phyloP scores from a whole-genome alignment of 495 filamentous ascomycete species.

The Hyaloscypha finlandica region DNA sequence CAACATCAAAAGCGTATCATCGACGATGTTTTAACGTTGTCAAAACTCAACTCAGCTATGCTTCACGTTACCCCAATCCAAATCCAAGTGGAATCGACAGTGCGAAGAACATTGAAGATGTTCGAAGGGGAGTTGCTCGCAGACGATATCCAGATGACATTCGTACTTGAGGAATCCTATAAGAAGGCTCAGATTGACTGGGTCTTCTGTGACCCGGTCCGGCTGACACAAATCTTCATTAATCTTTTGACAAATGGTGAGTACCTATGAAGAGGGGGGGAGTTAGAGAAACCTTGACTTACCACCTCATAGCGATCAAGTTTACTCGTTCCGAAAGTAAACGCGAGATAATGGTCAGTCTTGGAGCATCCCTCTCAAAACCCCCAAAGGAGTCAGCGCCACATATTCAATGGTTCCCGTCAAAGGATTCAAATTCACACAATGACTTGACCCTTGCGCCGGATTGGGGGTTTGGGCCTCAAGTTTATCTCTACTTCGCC shows the following conservation, averaged over 20 bases:
- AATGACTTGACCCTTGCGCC: slow-evolving; percentile 51
- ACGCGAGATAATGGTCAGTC: slow-evolving; percentile 42
- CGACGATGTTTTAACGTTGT: slow-evolving; percentile 72
- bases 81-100: slow-evolving; percentile 65
- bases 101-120: slow-evolving; percentile 67
- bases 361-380: slow-evolving; percentile 50
- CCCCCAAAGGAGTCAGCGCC: slow-evolving; percentile 36
- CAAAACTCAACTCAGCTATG: slow-evolving; percentile 79
- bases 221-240: slow-evolving; percentile 76
- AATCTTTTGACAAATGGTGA: slow-evolving; percentile 68
- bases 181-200: slow-evolving; percentile 58
- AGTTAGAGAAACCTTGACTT: background rate
- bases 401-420: slow-evolving; percentile 29
- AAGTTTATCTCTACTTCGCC: slow-evolving; percentile 57
- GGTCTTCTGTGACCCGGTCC: slow-evolving; percentile 74
- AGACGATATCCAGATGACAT: slow-evolving; percentile 55
- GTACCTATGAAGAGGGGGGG: no score
- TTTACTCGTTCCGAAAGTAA: slow-evolving; percentile 57
- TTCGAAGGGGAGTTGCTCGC: slow-evolving; percentile 59
- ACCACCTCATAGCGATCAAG: slow-evolving; percentile 61
- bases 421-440: slow-evolving; percentile 36
- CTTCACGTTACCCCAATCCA: slow-evolving; percentile 73
- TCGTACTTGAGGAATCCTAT: slow-evolving; percentile 52
- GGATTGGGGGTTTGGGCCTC: slow-evolving; percentile 60
- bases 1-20: slow-evolving; percentile 79